Percentiles rank a stretch among this genome's conserved stretches.
Evolutionary conservation across 2,329 filamentous ascomycete genomes (phyloP).

Genomic region (Penicillium sp.): DNA sequence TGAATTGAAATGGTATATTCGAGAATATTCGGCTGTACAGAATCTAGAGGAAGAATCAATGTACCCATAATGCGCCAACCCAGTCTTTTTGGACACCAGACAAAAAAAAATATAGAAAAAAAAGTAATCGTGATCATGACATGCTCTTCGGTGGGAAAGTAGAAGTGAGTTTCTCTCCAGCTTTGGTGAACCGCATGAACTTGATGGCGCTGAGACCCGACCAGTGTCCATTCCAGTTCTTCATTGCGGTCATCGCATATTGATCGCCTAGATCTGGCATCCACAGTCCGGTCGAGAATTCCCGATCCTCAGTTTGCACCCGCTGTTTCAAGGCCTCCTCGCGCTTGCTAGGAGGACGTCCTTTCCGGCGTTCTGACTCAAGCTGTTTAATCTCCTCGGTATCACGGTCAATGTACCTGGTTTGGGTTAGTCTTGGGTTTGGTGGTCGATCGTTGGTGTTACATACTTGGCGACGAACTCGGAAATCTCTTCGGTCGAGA

Average conservation of each 20-base stretch:
- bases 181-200: conserved; percentile 71
- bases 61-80: conserved; percentile 27
- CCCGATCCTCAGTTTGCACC: conserved; percentile 69
- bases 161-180: conserved; percentile 65
- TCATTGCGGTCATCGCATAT: conserved; percentile 64
- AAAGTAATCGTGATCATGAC: conserved; percentile 37
- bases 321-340: conserved; percentile 76
- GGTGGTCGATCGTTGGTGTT: background rate
- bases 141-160: conserved; percentile 72
- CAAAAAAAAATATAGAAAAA: conserved; percentile 14
- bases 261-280: conserved; percentile 72
- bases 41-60: conserved; percentile 21
- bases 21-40: conserved; percentile 14
- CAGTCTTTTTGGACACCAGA: conserved; percentile 17
- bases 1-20: conserved; percentile 12
- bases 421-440: background rate
- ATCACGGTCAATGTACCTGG: conserved; percentile 41
- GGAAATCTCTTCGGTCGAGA: conserved; percentile 41
- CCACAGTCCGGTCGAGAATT: conserved; percentile 78
- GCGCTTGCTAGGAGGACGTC: conserved; percentile 72
- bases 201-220: conserved; percentile 71
- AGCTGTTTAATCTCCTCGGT: conserved; percentile 39
- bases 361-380: conserved; percentile 69
- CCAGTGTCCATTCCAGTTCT: conserved; percentile 82
- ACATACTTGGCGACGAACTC: conserved; percentile 61